A percentile compares a stretch with the other conserved stretches of the same genome.
These are phyloP conservation scores for Cenococcum geophilum DNA, from an alignment of 495 filamentous ascomycete genomes.

Conservation along the genomic window DNA sequence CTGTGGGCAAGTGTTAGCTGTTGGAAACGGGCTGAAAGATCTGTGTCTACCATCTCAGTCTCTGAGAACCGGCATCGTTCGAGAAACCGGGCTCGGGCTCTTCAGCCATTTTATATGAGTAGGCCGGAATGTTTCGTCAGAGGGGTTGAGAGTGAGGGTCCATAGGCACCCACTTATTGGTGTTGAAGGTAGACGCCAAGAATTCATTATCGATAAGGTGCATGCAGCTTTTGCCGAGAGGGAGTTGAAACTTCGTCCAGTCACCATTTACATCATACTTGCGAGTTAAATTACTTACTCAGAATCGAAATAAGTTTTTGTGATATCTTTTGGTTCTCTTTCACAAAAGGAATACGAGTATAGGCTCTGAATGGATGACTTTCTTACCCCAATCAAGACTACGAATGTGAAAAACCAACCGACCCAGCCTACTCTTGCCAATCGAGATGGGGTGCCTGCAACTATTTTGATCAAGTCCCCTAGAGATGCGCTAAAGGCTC, in stretches of 20 bases:
- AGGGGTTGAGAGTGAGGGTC: neutral
- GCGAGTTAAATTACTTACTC: too few species aligned
- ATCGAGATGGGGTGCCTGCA: conserved; percentile 16
- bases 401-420: conserved; percentile 15
- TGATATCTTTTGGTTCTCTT: too few species aligned
- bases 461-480: conserved; percentile 37
- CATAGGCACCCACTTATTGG: neutral
- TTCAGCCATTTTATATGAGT: conserved; percentile 18
- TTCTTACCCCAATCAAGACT: conserved; percentile 22
- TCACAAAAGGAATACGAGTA: neutral
- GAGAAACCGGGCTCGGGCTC: neutral
- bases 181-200: neutral
- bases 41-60: conserved; percentile 29
- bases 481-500: conserved; percentile 54
- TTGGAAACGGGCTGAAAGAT: neutral
- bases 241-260: too few species aligned
- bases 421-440: neutral
- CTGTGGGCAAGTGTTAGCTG: conserved; percentile 39
- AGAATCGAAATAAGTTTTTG: too few species aligned
- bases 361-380: conserved; percentile 34
- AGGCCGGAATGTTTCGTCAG: neutral
- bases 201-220: neutral
- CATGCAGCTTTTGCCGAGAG: too few species aligned
- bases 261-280: too few species aligned
- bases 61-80: conserved; percentile 2